Percentiles rank a stretch among this genome's conserved stretches.
Conservation (phyloP, 805 yeast genomes). For the Schwanniomyces vanrijiae region DNA sequence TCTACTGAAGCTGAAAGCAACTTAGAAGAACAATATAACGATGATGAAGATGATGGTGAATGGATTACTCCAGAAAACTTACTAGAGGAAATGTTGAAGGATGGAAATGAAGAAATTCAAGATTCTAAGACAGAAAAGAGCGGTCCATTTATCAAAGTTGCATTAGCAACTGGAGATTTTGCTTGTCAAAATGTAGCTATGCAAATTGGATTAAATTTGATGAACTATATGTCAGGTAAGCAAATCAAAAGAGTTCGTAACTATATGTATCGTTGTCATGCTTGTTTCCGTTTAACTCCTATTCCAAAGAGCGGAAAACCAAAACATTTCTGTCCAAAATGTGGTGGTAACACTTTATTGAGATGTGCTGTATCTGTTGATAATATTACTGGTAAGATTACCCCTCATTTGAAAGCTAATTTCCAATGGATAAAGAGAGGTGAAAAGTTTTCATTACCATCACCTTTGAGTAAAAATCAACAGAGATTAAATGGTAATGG, state of each 20-base stretch:
- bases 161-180: slow-evolving; percentile 92
- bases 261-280: slow-evolving; percentile 96
- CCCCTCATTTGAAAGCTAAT: slow-evolving; percentile 85
- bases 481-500: slow-evolving; percentile 72
- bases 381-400: slow-evolving; percentile 73
- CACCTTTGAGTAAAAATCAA: slow-evolving; percentile 83
- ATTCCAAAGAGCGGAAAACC: slow-evolving; percentile 74
- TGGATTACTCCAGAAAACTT: slow-evolving; percentile 95
- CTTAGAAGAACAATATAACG: slow-evolving; percentile 55
- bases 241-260: slow-evolving; percentile 83
- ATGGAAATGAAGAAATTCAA: slow-evolving; percentile 57
- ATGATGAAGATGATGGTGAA: slow-evolving; percentile 78
- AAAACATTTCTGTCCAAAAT: slow-evolving; percentile 87
- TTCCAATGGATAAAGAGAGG: slow-evolving; percentile 95
- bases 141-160: slow-evolving; percentile 58
- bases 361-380: slow-evolving; percentile 90
- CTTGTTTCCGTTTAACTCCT: slow-evolving; percentile 84
- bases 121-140: slow-evolving; percentile 28
- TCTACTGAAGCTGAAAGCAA: slow-evolving; percentile 1
- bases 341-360: slow-evolving; percentile 91
- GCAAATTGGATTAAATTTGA: slow-evolving; percentile 83
- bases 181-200: slow-evolving; percentile 95
- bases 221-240: slow-evolving; percentile 81
- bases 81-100: slow-evolving; percentile 65
- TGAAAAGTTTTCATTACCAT: slow-evolving; percentile 73